Percentiles rank a stretch among this genome's conserved stretches.
Conservation (phyloP, 208 protist genomes). For the Leishmania mexicana region DNA sequence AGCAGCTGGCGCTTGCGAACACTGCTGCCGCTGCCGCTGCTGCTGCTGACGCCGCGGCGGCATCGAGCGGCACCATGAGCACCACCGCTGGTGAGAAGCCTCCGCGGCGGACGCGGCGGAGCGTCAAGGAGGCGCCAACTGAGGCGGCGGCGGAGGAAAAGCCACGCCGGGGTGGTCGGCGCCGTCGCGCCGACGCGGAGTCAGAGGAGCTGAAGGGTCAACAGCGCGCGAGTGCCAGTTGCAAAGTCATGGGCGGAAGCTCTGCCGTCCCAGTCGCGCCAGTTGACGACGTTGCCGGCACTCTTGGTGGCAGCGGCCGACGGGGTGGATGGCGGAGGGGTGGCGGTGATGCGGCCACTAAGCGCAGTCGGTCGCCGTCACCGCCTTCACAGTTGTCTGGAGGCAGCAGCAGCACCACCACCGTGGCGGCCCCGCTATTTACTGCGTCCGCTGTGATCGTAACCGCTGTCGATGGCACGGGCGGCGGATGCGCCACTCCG, state of each 20-base stretch:
- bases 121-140: conserved; percentile 5
- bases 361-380: conserved; percentile 28
- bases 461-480: neutral
- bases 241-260: neutral
- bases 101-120: neutral
- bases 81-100: neutral
- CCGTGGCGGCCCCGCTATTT: neutral
- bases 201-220: neutral
- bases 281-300: neutral
- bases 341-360: neutral
- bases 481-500: neutral
- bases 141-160: neutral
- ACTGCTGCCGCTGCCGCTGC: conserved; percentile 4
- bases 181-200: conserved; percentile 12
- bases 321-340: conserved; percentile 13
- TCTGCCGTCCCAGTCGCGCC: neutral
- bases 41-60: neutral
- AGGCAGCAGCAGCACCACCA: neutral
- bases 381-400: neutral
- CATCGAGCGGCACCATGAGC: neutral
- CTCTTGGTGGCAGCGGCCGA: neutral
- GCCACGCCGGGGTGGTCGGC: conserved; percentile 20
- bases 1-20: conserved; percentile 14
- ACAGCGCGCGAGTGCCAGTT: neutral
- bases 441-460: conserved; percentile 6